A percentile compares a stretch with the other conserved stretches of the same genome.
phyloP scores from a whole-genome alignment of 257 asterid genomes.

The Solanum peruvianum region DNA sequence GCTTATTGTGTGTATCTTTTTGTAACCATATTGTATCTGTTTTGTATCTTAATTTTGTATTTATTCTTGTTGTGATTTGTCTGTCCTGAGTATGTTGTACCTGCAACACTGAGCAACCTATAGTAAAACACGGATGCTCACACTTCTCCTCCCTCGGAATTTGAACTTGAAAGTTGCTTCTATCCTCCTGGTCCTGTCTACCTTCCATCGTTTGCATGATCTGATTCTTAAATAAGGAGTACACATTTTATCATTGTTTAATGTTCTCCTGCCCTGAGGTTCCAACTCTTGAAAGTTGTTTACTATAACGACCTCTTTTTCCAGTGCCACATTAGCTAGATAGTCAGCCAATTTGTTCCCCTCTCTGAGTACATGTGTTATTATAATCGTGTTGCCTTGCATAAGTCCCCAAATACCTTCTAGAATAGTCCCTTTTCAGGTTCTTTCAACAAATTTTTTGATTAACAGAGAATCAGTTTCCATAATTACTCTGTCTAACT shows the following conservation, averaged over 20 bases:
- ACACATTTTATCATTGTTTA: not conserved
- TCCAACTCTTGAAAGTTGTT: not conserved
- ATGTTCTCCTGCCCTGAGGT: not conserved
- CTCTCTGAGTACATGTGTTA: not conserved
- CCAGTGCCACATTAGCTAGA: not conserved
- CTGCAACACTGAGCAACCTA: not conserved
- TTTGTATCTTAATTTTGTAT: not conserved
- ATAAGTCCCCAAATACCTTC: not conserved
- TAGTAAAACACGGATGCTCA: not conserved
- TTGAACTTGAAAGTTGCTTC: not conserved
- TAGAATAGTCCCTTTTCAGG: not conserved
- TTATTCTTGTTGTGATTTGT: not conserved
- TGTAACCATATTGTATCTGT: not conserved
- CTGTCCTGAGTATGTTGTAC: not conserved
- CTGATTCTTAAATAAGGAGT: not conserved
- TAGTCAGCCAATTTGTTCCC: not conserved
- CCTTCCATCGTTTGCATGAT: not conserved
- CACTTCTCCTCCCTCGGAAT: not conserved
- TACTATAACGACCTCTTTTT: not conserved
- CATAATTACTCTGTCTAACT: not conserved
- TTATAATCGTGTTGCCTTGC: not conserved
- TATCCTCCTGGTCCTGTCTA: not conserved
- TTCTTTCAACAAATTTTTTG: not conserved
- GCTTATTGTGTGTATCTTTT: not conserved
- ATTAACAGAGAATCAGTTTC: not conserved